These are phyloP conservation scores for Wickerhamiella cacticola DNA, from an alignment of 805 yeast genomes.

Conservation along the genomic window DNA sequence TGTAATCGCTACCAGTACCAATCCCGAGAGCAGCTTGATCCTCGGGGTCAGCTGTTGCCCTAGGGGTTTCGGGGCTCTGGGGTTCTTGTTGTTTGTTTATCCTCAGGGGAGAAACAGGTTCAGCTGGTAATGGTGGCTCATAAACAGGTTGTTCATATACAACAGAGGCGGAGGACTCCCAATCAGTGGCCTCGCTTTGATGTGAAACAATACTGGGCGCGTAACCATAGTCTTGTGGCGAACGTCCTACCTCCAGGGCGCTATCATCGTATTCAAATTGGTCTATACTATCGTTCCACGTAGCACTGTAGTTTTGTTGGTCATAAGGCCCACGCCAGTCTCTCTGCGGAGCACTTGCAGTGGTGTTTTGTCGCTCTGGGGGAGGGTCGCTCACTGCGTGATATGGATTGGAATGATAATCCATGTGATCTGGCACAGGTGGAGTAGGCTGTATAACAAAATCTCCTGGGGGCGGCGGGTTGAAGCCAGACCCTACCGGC, in stretches of 20 bases:
- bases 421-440: constrained; percentile 12
- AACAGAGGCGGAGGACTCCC: constrained; percentile 2
- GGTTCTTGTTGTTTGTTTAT: background rate
- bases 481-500: constrained; percentile 22
- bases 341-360: constrained; percentile 8
- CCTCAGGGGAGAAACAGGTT: background rate
- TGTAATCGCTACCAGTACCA: constrained; percentile 28
- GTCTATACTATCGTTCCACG: background rate
- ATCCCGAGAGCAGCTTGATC: constrained; percentile 19
- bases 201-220: background rate
- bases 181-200: background rate
- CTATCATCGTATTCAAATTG: background rate
- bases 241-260: background rate
- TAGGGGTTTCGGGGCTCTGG: background rate
- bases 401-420: constrained; percentile 19
- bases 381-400: constrained; percentile 17
- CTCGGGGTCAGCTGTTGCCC: background rate
- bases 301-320: background rate
- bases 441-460: constrained; percentile 12
- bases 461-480: constrained; percentile 18
- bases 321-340: constrained; percentile 8
- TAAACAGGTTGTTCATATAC: background rate
- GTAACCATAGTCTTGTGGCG: constrained; percentile 1
- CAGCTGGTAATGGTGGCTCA: background rate
- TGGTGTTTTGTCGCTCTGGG: background rate